phyloP scores from a whole-genome alignment of 2,329 filamentous ascomycete species.

The Cladosporium phlei region DNA sequence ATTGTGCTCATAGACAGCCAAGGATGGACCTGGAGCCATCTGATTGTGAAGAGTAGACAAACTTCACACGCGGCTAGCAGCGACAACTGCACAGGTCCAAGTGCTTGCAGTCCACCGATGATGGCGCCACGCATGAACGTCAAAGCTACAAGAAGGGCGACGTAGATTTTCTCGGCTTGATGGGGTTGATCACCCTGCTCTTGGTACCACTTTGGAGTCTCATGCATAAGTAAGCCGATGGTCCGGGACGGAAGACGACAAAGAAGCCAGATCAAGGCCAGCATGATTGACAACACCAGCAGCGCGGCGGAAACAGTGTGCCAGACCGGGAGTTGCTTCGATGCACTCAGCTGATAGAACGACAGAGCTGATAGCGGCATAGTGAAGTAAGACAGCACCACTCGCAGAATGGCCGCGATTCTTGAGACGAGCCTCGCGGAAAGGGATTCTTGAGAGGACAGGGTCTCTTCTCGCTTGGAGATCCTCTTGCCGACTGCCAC shows the following conservation, averaged over 20 bases:
- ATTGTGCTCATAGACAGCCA: background rate
- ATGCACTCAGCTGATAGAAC: conserved; percentile 6
- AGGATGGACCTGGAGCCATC: conserved; percentile 2
- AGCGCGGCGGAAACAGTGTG: conserved; percentile 1
- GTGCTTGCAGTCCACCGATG: conserved; percentile 1
- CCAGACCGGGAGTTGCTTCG: background rate
- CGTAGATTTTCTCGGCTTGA: background rate
- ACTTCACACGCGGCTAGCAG: background rate
- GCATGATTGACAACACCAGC: background rate
- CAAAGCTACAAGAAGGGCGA: background rate
- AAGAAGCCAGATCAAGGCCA: conserved; percentile 10
- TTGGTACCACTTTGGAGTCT: conserved; percentile 9
- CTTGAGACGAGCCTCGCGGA: background rate
- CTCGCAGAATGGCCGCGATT: background rate
- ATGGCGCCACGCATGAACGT: conserved; percentile 6
- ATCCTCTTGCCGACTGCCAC: background rate
- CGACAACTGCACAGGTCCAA: conserved; percentile 1
- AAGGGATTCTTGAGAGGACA: background rate
- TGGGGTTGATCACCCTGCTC: background rate
- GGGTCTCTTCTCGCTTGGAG: background rate
- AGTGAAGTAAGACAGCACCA: conserved; percentile 9
- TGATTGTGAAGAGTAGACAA: background rate
- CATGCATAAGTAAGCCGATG: background rate
- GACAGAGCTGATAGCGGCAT: conserved; percentile 2
- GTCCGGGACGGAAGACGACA: background rate